Evolutionary conservation across 2,329 filamentous ascomycete species (phyloP).

Genomic region (Alternaria panax): DNA sequence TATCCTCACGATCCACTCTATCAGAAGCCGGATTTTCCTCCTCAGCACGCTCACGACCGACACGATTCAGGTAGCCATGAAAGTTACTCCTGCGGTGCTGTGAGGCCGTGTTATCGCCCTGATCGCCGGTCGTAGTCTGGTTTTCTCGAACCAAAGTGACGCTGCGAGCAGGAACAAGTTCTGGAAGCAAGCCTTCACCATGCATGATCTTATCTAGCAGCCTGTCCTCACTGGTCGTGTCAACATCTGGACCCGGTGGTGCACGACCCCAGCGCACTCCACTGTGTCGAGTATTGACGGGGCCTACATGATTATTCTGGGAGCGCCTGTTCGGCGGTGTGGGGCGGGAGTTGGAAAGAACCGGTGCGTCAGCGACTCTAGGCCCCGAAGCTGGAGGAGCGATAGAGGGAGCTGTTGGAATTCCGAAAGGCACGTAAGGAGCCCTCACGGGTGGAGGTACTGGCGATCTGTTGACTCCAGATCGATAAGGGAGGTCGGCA

Average conservation of each 20-base stretch:
- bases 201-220: background rate
- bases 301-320: no score
- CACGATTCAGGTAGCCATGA: background rate
- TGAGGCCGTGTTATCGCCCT: background rate
- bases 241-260: no score
- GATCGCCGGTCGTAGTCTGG: background rate
- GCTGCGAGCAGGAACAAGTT: background rate
- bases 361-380: no score
- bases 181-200: background rate
- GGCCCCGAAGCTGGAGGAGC: background rate
- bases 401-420: background rate
- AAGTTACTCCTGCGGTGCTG: background rate
- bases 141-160: background rate
- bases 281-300: no score
- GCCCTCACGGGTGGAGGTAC: background rate
- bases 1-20: background rate
- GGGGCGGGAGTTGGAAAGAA: no score
- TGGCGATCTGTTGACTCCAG: background rate
- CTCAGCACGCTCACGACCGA: background rate
- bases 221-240: background rate
- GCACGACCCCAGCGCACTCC: background rate
- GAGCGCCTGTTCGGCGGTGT: no score
- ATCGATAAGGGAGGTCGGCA: background rate
- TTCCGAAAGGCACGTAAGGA: background rate
- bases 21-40: background rate